Evolutionary conservation across 73 alveolate genomes (phyloP), one percentile per base, ranked within the genome.

Genomic region (Tetrahymena elliotti): DNA sequence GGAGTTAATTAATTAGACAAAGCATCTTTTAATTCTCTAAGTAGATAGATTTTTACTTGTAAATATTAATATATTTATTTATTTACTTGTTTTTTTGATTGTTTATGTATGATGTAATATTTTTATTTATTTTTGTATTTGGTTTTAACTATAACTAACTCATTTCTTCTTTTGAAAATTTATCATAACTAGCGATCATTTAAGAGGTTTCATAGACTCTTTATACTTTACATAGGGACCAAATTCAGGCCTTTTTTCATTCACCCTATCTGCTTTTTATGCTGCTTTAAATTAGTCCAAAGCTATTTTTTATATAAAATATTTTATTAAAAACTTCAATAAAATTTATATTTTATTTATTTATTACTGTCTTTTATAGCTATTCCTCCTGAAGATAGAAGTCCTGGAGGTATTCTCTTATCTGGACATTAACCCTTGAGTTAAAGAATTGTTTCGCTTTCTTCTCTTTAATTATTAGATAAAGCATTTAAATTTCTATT

Each of bases 401-500:
- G 93, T 9, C 99, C 99, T 93, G 94, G 94, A 13, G 99, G 99
- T 31, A 97, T 96, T 94, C 97, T 96, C 68, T 97, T 97, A 88
- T 98, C 99, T 31, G 99, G 98, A 94, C 99, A 97, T 83, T 97
- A 95, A 13, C 99, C 99, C 94, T 97, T 98, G 34, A 98, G 93
- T 93, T 97, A 95, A 93, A 97, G 96, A n/a, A 98, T 98, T 52
- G 96, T 93, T 84, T 98, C 99, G 93, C 96, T 97, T 95, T 98
- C 99, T 84, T 98, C 98, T 93, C 99, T 97, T 10, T 47, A 94
- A 27, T 93, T 27, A 36, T 16, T 8, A 24, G 7, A 84, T 6
- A 16, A 1, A 33, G n/a, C 7, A 12, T 38, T 5, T 12, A 24
- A 3, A 27, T 84, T 39, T 1, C 11, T 8, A 2, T n/a, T 39